Evolutionary conservation across 2,329 filamentous ascomycete species (phyloP), one percentile per base, ranked within the genome.

Genomic region (Aplosporella prunicola): DNA sequence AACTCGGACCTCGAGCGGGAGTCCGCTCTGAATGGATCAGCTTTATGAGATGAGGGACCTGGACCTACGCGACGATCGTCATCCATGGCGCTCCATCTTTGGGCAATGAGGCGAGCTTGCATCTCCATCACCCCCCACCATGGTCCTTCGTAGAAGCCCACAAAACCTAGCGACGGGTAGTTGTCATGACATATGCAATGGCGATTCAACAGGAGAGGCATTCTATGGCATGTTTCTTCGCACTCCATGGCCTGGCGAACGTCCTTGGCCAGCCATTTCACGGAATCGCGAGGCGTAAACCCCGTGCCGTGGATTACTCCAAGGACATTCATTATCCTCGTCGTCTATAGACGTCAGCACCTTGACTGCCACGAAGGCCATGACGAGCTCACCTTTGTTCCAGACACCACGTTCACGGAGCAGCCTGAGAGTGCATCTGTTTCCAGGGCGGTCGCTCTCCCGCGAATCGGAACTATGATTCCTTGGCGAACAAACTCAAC

Each of bases 101-200:
- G 57, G 0, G 78, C 68, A 5, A 88, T 62, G 43, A 82, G 71
- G 1, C 80, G 72, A 3, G 84, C 79, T 58, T 93, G 85, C 80
- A 87, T 83, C 56, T 91, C 84, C 71, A 89, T 86, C 0, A 87
- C 77, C 1, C 81, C 81, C 85, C 85, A 93, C 55, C 85, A 91
- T 0, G 84, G 83, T 0, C 82, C 82, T 43, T 85, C 73, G 52
- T 93, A 93, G 58, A 87, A 86, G 1, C 85, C 85, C 1, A 91
- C 78, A 49, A 91, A 88, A 0, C 82, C 83, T 0, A 91, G 61
- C 5, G 72, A 72, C 0, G 78, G 71, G 0, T 87, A 57, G 0
- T 78, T 78, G 1, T 73, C 74, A 45, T 83, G 78, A n/a, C 16
- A 18, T 11, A 18, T 18, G 30, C 30, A 20, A 33, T 80, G 78